Evolutionary conservation across 2,329 filamentous ascomycete genomes (phyloP).

Genomic region (Cytospora piceicola): DNA sequence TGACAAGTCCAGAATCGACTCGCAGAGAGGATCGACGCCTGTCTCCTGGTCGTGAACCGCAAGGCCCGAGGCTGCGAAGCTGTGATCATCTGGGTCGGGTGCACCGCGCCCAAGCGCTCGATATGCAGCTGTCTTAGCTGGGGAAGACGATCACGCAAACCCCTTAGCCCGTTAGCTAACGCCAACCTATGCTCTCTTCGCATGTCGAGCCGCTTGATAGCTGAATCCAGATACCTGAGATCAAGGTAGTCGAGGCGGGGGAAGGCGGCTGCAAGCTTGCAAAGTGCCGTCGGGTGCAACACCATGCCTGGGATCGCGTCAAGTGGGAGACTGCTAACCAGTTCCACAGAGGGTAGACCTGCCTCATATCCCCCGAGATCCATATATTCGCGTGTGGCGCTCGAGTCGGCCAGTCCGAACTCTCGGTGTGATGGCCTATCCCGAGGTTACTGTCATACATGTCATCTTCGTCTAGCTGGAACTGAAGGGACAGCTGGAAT

Average conservation of each 20-base stretch:
- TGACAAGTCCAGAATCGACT: not conserved
- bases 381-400: not conserved
- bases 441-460: not conserved
- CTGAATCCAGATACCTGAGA: not conserved
- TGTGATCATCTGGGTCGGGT: not conserved
- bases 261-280: not conserved
- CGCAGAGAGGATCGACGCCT: not conserved
- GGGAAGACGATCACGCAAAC: not conserved
- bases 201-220: not conserved
- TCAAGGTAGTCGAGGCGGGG: not conserved
- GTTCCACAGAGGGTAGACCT: not conserved
- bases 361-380: not conserved
- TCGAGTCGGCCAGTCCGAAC: not conserved
- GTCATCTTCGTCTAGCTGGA: not conserved
- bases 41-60: not conserved
- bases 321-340: not conserved
- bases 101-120: not conserved
- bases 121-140: not conserved
- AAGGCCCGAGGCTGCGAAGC: not conserved
- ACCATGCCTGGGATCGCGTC: not conserved
- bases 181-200: not conserved
- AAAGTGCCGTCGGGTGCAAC: not conserved
- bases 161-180: not conserved
- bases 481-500: not conserved
- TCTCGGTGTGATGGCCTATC: not conserved